Evolutionary conservation across 164 flowering plant genomes (phyloP).

Genomic region (Platanus orientalis): DNA sequence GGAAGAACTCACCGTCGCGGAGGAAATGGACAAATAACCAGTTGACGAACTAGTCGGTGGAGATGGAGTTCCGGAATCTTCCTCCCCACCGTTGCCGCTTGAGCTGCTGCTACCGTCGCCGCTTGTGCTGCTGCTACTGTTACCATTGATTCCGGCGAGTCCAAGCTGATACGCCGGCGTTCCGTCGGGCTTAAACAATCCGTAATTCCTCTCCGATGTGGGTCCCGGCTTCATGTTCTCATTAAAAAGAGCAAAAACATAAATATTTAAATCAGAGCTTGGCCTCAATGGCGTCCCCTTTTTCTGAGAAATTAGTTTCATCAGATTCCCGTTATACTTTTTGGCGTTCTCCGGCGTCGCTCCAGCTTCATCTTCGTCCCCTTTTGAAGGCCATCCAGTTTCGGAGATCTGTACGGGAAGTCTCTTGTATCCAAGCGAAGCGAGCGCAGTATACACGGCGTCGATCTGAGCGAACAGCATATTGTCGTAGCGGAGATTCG

Average conservation of each 20-base stretch:
- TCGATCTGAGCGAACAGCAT: constrained; percentile 93
- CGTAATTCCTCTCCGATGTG: too few relatives aligned
- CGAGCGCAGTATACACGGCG: too few relatives aligned
- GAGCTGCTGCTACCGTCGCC: neutral
- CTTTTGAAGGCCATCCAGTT: constrained; percentile 97
- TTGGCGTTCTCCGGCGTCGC: constrained; percentile 76
- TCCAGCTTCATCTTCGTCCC: constrained; percentile 78
- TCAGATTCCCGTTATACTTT: constrained; percentile 65
- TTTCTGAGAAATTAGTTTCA: constrained; percentile 68
- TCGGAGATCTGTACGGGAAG: constrained; percentile 88
- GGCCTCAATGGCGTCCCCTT: too few relatives aligned
- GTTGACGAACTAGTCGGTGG: constrained; percentile 27
- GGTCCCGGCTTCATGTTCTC: constrained; percentile 89
- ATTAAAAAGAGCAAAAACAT: constrained; percentile 87
- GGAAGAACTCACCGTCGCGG: constrained; percentile 37
- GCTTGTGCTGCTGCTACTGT: neutral
- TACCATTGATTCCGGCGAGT: too few relatives aligned
- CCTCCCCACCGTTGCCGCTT: neutral
- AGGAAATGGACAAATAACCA: constrained; percentile 44
- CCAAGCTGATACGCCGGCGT: constrained; percentile 74
- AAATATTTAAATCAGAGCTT: constrained; percentile 53
- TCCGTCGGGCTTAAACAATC: constrained; percentile 75
- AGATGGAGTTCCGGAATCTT: constrained; percentile 2
- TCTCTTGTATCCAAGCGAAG: constrained; percentile 68
- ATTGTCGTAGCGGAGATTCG: constrained; percentile 73